phyloP scores from a whole-genome alignment of 2,329 filamentous ascomycete species.

The Scleromitrula shiraiana region DNA sequence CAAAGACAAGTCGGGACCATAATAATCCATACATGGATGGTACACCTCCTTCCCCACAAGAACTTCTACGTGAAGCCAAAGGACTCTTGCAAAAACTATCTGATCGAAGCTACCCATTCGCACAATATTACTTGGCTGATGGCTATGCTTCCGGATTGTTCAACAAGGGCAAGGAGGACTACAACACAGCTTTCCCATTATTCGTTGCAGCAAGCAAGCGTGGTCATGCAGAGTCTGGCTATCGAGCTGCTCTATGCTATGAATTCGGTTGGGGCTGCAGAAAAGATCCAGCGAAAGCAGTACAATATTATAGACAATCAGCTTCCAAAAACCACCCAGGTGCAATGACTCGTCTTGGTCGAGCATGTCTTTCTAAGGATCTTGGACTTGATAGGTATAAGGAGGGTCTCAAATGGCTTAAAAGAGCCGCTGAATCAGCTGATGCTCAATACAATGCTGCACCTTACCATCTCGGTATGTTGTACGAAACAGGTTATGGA shows the following conservation, averaged over 20 bases:
- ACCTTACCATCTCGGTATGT: slow-evolving; percentile 78
- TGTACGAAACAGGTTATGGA: slow-evolving; percentile 91
- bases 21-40: slow-evolving; percentile 41
- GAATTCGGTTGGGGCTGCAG: slow-evolving; percentile 97
- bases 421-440: slow-evolving; percentile 81
- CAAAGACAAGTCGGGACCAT: slow-evolving; percentile 40
- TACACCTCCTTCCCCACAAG: slow-evolving; percentile 46
- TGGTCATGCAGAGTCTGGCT: slow-evolving; percentile 92
- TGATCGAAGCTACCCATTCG: slow-evolving; percentile 87
- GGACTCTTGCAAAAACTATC: slow-evolving; percentile 80
- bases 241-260: slow-evolving; percentile 88
- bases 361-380: slow-evolving; percentile 83
- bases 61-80: slow-evolving; percentile 78
- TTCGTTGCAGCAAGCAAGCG: slow-evolving; percentile 94
- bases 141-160: slow-evolving; percentile 92
- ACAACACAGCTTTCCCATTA: slow-evolving; percentile 83
- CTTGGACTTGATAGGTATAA: slow-evolving; percentile 79
- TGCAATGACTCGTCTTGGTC: slow-evolving; percentile 84
- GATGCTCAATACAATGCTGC: slow-evolving; percentile 88
- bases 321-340: slow-evolving; percentile 93
- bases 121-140: slow-evolving; percentile 94
- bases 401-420: slow-evolving; percentile 94
- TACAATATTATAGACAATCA: slow-evolving; percentile 84
- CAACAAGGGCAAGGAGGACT: slow-evolving; percentile 87
- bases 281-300: slow-evolving; percentile 82